Conservation (phyloP, 495 filamentous ascomycete genomes). For the Aspergillus sclerotiicarbonarius region DNA sequence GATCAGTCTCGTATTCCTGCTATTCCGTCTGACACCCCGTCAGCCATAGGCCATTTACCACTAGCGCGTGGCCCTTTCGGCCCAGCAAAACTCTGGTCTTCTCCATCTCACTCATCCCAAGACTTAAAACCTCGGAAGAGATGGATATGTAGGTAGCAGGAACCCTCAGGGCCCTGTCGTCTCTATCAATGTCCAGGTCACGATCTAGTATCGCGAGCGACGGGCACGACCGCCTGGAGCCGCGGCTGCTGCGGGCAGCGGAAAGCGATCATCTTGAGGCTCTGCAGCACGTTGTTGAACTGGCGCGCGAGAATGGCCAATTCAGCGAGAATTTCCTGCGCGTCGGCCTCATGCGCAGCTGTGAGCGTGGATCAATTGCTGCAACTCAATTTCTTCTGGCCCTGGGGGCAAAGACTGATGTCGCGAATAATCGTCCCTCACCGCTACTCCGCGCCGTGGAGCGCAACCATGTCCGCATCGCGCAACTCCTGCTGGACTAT, state of each 20-base stretch:
- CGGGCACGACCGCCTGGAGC: conserved; percentile 49
- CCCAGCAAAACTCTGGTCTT: neutral
- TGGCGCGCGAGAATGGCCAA: conserved; percentile 42
- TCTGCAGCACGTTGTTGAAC: conserved; percentile 36
- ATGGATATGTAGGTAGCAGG: neutral
- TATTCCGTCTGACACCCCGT: too few relatives aligned
- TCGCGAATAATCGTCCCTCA: conserved; percentile 33
- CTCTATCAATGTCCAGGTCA: conserved; percentile 31
- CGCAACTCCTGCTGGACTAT: conserved; percentile 42
- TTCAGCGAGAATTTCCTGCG: conserved; percentile 50
- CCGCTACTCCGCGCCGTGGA: conserved; percentile 53
- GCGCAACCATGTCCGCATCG: conserved; percentile 46
- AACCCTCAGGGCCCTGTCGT: neutral
- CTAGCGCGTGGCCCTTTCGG: too few relatives aligned
- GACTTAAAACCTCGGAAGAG: neutral
- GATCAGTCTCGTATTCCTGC: too few relatives aligned
- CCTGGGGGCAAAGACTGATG: conserved; percentile 44
- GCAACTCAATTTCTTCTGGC: conserved; percentile 47
- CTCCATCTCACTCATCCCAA: neutral
- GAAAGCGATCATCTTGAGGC: conserved; percentile 41
- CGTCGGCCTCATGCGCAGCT: conserved; percentile 49
- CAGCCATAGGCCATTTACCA: too few relatives aligned
- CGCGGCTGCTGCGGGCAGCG: conserved; percentile 50
- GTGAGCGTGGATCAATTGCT: conserved; percentile 43
- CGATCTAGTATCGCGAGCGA: conserved; percentile 42